These are phyloP conservation scores for Poronia punctata DNA, from an alignment of 495 filamentous ascomycete species.

Conservation along the genomic window DNA sequence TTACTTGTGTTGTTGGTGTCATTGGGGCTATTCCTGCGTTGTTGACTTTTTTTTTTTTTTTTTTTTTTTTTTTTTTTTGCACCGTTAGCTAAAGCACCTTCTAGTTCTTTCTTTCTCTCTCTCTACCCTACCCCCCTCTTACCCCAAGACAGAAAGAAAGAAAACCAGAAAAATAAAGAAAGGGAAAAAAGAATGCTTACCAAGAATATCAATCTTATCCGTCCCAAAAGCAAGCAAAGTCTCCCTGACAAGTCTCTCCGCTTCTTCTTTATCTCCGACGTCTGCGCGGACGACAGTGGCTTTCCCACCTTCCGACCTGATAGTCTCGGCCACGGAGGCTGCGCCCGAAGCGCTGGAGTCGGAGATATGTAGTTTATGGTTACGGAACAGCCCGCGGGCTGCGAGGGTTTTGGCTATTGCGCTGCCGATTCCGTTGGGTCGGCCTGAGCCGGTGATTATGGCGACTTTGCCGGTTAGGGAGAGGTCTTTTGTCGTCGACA, in stretches of 20 bases:
- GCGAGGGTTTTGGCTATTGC: conserved; percentile 36
- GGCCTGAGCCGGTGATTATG: conserved; percentile 44
- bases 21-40: conserved; percentile 19
- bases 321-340: conserved; percentile 16
- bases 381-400: conserved; percentile 33
- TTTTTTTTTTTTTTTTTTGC: too few species aligned
- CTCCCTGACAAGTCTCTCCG: conserved; percentile 23
- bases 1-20: conserved; percentile 6
- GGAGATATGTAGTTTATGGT: conserved; percentile 28
- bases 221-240: conserved; percentile 21
- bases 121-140: too few species aligned
- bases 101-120: too few species aligned
- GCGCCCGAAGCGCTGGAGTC: conserved; percentile 26
- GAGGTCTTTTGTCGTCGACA: conserved; percentile 11
- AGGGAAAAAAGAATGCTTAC: conserved; percentile 11
- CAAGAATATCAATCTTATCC: conserved; percentile 32
- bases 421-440: conserved; percentile 40
- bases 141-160: too few species aligned
- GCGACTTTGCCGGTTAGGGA: conserved; percentile 43
- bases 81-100: too few species aligned
- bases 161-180: too few species aligned
- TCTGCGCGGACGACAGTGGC: conserved; percentile 30
- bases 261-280: conserved; percentile 19
- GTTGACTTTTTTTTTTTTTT: conserved; percentile 19
- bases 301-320: conserved; percentile 17